Conservation (phyloP, 768 basidiomycete species). For the Chalciporus sphaerocephalus region DNA sequence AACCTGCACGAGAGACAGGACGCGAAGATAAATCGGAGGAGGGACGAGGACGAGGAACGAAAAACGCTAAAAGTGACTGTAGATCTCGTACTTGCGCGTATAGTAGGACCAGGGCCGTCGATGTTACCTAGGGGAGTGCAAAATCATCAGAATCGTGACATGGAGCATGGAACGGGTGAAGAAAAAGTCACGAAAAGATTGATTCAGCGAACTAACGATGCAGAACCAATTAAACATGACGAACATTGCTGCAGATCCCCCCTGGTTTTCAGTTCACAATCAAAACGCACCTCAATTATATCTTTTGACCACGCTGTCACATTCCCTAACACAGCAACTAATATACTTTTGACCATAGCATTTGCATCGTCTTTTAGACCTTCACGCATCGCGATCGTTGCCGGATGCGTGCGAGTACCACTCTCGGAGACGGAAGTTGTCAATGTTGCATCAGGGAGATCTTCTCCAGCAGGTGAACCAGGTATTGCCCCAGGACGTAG, state of each 20-base stretch:
- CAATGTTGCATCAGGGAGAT: slow-evolving; percentile 2
- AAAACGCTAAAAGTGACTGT: slow-evolving; percentile 19
- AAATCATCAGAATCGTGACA: slow-evolving; percentile 17
- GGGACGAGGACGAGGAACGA: slow-evolving; percentile 6
- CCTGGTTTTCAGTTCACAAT: slow-evolving; percentile 1
- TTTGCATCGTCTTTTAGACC: slow-evolving; percentile 61
- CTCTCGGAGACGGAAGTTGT: slow-evolving; percentile 25
- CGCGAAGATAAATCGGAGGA: slow-evolving; percentile 12
- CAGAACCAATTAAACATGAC: slow-evolving; percentile 48
- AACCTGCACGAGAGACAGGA: slow-evolving; percentile 19
- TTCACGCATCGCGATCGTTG: slow-evolving; percentile 63
- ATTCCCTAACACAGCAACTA: slow-evolving; percentile 15
- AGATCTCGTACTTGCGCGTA: slow-evolving; percentile 25
- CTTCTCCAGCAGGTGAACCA: slow-evolving; percentile 6
- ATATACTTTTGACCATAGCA: slow-evolving; percentile 69
- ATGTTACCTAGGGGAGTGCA: slow-evolving; percentile 18
- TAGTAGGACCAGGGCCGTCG: slow-evolving; percentile 29
- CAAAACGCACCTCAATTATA: slow-evolving; percentile 31
- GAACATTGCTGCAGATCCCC: background rate
- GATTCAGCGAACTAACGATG: slow-evolving; percentile 37
- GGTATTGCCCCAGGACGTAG: slow-evolving; percentile 39
- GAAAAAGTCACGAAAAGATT: background rate
- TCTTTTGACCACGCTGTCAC: slow-evolving; percentile 62
- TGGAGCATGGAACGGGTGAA: background rate
- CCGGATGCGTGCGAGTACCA: slow-evolving; percentile 51